A percentile compares a stretch with the other conserved stretches of the same genome.
phyloP scores from a whole-genome alignment of 2,329 filamentous ascomycete species.

The Bipolaris victoriae region DNA sequence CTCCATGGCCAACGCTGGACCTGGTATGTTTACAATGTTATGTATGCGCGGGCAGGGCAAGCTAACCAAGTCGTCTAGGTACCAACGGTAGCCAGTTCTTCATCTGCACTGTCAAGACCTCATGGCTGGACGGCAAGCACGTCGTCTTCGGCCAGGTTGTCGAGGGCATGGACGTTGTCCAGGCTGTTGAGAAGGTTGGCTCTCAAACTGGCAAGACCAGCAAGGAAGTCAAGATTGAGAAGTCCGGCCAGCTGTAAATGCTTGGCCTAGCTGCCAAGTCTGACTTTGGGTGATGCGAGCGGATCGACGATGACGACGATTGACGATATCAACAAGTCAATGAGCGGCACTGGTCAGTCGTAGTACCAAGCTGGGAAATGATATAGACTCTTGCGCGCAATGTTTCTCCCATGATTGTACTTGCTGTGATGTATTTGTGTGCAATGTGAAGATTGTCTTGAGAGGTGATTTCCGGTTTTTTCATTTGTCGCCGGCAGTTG shows the following conservation, averaged over 20 bases:
- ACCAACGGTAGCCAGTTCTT: slow-evolving; percentile 99
- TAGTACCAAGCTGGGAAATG: slow-evolving; percentile 27
- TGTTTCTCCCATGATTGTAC: neutral
- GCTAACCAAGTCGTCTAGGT: slow-evolving; percentile 45
- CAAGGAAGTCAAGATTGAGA: slow-evolving; percentile 31
- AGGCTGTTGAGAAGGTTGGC: slow-evolving; percentile 33
- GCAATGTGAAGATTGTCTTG: neutral
- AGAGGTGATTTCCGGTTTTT: neutral
- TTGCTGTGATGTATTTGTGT: neutral
- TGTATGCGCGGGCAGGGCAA: neutral
- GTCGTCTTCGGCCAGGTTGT: slow-evolving; percentile 80
- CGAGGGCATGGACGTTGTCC: slow-evolving; percentile 34
- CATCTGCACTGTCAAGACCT: slow-evolving; percentile 89
- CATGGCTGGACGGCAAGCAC: slow-evolving; percentile 79
- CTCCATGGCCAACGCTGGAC: slow-evolving; percentile 97
- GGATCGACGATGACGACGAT: slow-evolving; percentile 15
- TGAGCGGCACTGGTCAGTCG: slow-evolving; percentile 10
- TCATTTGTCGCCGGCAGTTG: neutral
- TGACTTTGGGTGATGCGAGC: neutral
- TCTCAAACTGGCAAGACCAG: slow-evolving; percentile 29
- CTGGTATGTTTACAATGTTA: slow-evolving; percentile 41
- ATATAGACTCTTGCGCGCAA: slow-evolving; percentile 16
- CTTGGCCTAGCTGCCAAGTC: neutral
- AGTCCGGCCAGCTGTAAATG: slow-evolving; percentile 34
- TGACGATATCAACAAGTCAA: slow-evolving; percentile 16